Conservation (phyloP, 495 filamentous ascomycete genomes). For the Oleoguttula mirabilis region DNA sequence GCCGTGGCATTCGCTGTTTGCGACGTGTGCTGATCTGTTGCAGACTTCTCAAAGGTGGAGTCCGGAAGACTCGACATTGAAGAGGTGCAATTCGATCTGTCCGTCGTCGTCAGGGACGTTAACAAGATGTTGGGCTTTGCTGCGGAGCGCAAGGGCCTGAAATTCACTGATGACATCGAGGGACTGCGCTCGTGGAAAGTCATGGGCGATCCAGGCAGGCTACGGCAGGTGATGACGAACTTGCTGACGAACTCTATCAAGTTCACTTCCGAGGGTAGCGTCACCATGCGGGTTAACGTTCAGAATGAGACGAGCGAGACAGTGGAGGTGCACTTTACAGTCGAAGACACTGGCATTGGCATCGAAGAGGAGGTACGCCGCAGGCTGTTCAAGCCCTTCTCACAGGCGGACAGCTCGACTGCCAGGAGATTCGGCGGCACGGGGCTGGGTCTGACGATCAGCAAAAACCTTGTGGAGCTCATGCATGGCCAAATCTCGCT, state of each 20-base stretch:
- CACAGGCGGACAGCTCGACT: slow-evolving; percentile 69
- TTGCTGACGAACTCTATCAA: slow-evolving; percentile 83
- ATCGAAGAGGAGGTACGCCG: slow-evolving; percentile 63
- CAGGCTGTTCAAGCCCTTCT: slow-evolving; percentile 74
- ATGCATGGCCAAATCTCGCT: slow-evolving; percentile 70
- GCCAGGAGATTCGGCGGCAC: slow-evolving; percentile 69
- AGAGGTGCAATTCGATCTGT: slow-evolving; percentile 66
- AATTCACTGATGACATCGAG: slow-evolving; percentile 24
- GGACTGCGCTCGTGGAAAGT: slow-evolving; percentile 31
- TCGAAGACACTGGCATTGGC: slow-evolving; percentile 76
- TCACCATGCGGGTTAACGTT: slow-evolving; percentile 35
- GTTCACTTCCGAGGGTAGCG: slow-evolving; percentile 63
- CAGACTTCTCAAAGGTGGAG: slow-evolving; percentile 83
- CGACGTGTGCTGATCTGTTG: no score
- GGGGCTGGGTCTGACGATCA: slow-evolving; percentile 19
- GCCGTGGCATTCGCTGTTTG: no score
- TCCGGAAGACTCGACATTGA: slow-evolving; percentile 63
- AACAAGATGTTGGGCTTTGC: slow-evolving; percentile 47
- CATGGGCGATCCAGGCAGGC: slow-evolving; percentile 65
- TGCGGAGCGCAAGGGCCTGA: slow-evolving; percentile 28
- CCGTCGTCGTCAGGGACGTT: slow-evolving; percentile 58
- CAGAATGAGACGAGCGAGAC: slow-evolving; percentile 28
- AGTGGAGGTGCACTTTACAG: slow-evolving; percentile 42
- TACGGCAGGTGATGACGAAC: slow-evolving; percentile 76
- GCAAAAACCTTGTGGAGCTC: slow-evolving; percentile 51